Evolutionary conservation across 352 stramenopile genomes (phyloP).

Genomic region (Pilasporangium apinafurcum): DNA sequence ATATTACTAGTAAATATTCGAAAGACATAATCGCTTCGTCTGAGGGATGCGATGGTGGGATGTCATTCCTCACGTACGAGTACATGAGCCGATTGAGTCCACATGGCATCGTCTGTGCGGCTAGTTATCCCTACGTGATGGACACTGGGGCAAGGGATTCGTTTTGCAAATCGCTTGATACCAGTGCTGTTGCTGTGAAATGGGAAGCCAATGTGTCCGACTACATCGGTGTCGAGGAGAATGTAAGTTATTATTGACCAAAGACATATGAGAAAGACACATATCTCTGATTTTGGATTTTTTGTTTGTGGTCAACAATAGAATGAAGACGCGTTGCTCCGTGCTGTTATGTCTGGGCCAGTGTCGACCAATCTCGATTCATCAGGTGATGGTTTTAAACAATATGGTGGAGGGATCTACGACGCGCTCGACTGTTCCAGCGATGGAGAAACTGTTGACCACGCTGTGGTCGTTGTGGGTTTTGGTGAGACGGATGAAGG

Average conservation of each 20-base stretch:
- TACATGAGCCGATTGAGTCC: constrained; percentile 61
- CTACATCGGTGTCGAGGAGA: constrained; percentile 45
- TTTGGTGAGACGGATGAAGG: constrained; percentile 69
- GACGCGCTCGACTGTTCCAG: constrained; percentile 70
- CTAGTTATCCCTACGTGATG: constrained; percentile 75
- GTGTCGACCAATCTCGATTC: constrained; percentile 79
- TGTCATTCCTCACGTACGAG: constrained; percentile 87
- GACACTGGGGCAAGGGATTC: constrained; percentile 36
- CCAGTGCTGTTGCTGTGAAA: constrained; percentile 31
- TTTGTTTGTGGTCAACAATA: constrained; percentile 1
- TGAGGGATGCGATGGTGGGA: constrained; percentile 79
- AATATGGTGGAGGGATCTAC: constrained; percentile 83
- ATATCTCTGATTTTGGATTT: no score
- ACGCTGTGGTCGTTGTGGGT: constrained; percentile 83
- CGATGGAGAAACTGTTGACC: constrained; percentile 76
- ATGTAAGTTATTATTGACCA: constrained; percentile 2
- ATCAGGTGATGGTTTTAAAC: constrained; percentile 67
- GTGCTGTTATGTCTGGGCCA: constrained; percentile 52
- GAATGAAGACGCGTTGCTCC: constrained; percentile 54
- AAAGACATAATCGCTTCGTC: constrained; percentile 75
- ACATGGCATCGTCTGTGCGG: constrained; percentile 69
- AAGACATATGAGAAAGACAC: no score
- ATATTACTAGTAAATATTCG: constrained; percentile 64
- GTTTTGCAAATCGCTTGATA: constrained; percentile 19
- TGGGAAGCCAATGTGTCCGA: constrained; percentile 39